Conservation (phyloP, 352 stramenopile genomes). For the Pythium insidiosum region DNA sequence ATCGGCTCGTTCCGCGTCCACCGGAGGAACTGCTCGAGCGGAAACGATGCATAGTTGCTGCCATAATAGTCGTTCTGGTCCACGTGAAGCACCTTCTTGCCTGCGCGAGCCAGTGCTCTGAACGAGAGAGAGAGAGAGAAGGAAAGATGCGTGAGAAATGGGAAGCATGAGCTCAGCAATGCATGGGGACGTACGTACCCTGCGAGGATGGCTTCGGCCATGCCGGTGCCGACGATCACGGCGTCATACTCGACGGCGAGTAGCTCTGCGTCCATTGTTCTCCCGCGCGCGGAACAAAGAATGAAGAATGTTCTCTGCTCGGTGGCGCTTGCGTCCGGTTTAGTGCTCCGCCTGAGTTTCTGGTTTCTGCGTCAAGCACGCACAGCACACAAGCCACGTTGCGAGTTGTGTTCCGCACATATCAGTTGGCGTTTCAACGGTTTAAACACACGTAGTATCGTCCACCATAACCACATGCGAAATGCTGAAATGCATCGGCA, state of each 20-base stretch:
- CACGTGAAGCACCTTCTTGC: constrained; percentile 72
- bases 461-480: no score
- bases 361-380: no score
- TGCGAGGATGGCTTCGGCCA: constrained; percentile 71
- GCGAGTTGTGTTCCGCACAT: no score
- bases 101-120: constrained; percentile 52
- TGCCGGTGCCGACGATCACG: constrained; percentile 72
- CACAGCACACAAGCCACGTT: no score
- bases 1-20: constrained; percentile 49
- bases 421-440: no score
- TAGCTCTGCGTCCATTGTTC: constrained; percentile 43
- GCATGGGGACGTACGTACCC: constrained; percentile 21
- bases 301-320: no score
- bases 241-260: constrained; percentile 64
- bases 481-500: no score
- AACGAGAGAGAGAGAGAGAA: constrained; percentile 1
- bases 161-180: not conserved
- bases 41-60: constrained; percentile 71
- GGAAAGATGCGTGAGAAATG: not conserved
- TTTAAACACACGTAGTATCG: no score
- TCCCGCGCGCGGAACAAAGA: no score
- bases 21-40: constrained; percentile 40
- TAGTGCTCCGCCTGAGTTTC: no score
- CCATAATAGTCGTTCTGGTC: constrained; percentile 83
- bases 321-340: no score